These are phyloP conservation scores for Fonsecaea pedrosoi DNA, from an alignment of 2,329 filamentous ascomycete species.

Conservation along the genomic window DNA sequence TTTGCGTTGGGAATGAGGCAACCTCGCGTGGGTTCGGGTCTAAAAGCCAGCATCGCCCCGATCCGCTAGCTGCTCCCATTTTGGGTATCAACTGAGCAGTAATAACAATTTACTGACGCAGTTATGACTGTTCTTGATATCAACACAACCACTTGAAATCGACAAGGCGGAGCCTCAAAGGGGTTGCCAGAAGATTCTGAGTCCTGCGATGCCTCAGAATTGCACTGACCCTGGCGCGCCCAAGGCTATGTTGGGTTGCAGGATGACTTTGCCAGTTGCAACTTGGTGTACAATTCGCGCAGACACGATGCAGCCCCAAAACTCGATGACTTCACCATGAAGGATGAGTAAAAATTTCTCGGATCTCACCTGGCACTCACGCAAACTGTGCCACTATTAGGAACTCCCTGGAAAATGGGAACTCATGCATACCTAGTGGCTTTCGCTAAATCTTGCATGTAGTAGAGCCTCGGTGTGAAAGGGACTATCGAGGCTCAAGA, in stretches of 20 bases:
- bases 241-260: slow-evolving; percentile 2
- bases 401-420: not conserved
- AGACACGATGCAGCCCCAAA: not conserved
- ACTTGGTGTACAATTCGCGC: not conserved
- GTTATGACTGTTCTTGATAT: slow-evolving; percentile 8
- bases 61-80: slow-evolving; percentile 14
- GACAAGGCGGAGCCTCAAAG: slow-evolving; percentile 10
- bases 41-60: slow-evolving; percentile 26
- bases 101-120: not conserved
- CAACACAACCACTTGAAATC: slow-evolving; percentile 8
- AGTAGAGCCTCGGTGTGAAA: not conserved
- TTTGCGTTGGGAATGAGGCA: slow-evolving; percentile 29
- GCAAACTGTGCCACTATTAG: not conserved
- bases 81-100: slow-evolving; percentile 3
- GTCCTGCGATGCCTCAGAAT: not conserved
- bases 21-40: slow-evolving; percentile 18
- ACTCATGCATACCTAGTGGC: not conserved
- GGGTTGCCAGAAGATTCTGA: slow-evolving; percentile 5
- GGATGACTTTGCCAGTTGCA: not conserved
- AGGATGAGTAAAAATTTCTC: not conserved
- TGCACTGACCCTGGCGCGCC: not conserved
- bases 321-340: slow-evolving; percentile 1
- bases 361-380: not conserved
- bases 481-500: not conserved
- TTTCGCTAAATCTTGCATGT: not conserved